Percentiles rank a stretch among this genome's conserved stretches.
phyloP scores from a whole-genome alignment of 1,139 yeast genomes.

The Nakaseomyces bracarensis region DNA sequence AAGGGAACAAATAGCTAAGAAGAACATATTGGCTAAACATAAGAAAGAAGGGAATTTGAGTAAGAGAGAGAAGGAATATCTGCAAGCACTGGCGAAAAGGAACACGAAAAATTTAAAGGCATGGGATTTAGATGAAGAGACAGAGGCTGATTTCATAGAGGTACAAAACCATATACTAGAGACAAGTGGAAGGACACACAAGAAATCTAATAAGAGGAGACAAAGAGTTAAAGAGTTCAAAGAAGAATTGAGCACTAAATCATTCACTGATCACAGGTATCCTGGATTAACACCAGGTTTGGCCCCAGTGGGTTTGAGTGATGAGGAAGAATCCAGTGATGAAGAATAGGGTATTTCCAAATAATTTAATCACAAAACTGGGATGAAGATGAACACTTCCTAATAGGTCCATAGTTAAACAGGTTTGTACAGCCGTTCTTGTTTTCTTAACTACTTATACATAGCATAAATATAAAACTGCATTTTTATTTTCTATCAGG shows the following conservation, averaged over 20 bases:
- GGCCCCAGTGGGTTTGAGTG: conserved; percentile 72
- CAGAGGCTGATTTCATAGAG: conserved; percentile 40
- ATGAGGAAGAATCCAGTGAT: conserved; percentile 35
- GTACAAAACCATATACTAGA: conserved; percentile 38
- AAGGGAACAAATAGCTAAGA: conserved; percentile 44
- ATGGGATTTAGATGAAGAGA: conserved; percentile 41
- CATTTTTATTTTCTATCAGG: too few relatives aligned
- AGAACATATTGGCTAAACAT: conserved; percentile 43
- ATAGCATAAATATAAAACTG: too few relatives aligned
- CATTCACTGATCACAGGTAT: conserved; percentile 30
- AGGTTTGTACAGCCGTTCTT: too few relatives aligned
- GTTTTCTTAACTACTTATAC: too few relatives aligned
- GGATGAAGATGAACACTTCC: too few relatives aligned
- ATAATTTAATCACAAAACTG: too few relatives aligned
- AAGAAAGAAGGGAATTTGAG: conserved; percentile 35
- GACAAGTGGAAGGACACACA: conserved; percentile 18
- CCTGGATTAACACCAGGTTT: conserved; percentile 86
- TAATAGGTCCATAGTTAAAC: too few relatives aligned
- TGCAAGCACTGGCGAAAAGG: conserved; percentile 42
- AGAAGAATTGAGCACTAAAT: conserved; percentile 21
- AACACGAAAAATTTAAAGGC: conserved; percentile 43
- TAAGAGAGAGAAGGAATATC: conserved; percentile 41
- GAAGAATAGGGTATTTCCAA: conserved; percentile 23
- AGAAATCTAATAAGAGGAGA: conserved; percentile 25
- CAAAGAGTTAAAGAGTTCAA: conserved; percentile 21